phyloP scores from a whole-genome alignment of 257 asterid species.

The Solanum neorickii region DNA sequence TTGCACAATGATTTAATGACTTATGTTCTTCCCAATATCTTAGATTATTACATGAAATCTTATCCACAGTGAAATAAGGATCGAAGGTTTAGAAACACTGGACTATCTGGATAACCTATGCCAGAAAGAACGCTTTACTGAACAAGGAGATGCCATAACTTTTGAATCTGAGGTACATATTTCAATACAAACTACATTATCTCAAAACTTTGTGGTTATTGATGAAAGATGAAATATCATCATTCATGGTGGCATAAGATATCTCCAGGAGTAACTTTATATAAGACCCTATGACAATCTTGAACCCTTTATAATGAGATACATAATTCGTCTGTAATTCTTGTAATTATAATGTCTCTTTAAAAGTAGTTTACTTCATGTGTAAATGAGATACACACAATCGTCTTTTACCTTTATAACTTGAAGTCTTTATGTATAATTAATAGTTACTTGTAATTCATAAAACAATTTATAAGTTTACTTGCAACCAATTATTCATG shows the following conservation, averaged over 20 bases:
- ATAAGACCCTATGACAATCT: neutral
- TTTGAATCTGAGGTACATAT: constrained; percentile 80
- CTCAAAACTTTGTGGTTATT: neutral
- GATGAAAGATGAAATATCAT: neutral
- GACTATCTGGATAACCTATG: constrained; percentile 85
- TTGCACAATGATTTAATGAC: neutral
- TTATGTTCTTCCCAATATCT: neutral
- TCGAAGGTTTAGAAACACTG: constrained; percentile 89
- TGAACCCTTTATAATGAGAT: neutral
- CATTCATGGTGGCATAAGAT: neutral
- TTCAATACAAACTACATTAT: neutral
- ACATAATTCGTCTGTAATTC: neutral
- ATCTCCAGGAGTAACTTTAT: neutral
- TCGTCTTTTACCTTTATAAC: neutral
- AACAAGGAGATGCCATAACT: constrained; percentile 92
- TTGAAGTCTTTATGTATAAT: neutral
- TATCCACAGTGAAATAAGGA: constrained; percentile 69
- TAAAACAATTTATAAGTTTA: neutral
- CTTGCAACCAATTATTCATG: neutral
- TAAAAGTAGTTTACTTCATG: neutral
- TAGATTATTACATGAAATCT: neutral
- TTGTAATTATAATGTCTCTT: neutral
- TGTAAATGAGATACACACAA: neutral
- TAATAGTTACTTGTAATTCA: neutral
- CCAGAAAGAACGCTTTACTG: constrained; percentile 73